phyloP scores from a whole-genome alignment of 768 basidiomycete genomes.

The Rhizopogon salebrosus region DNA sequence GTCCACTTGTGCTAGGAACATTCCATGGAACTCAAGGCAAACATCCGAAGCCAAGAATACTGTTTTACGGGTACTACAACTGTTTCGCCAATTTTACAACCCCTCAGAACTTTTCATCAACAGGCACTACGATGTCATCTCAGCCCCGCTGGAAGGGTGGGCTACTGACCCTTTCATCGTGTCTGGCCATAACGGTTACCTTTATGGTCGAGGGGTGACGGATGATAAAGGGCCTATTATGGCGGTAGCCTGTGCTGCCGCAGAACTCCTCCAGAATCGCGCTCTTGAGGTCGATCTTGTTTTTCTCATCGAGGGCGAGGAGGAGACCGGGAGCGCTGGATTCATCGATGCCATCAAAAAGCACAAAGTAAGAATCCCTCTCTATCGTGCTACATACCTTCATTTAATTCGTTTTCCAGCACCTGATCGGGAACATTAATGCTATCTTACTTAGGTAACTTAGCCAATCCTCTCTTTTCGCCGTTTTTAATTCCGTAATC shows the following conservation, averaged over 20 bases:
- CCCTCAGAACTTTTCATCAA: not conserved
- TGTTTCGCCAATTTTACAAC: not conserved
- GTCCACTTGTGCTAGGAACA: conserved; percentile 86
- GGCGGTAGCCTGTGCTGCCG: conserved; percentile 85
- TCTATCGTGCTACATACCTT: not conserved
- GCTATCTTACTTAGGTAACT: conserved; percentile 80
- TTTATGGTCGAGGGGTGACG: conserved; percentile 87
- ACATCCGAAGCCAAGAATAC: conserved; percentile 59
- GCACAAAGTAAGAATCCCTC: conserved; percentile 53
- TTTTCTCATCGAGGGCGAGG: conserved; percentile 93
- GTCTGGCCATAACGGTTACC: conserved; percentile 79
- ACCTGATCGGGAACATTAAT: conserved; percentile 80
- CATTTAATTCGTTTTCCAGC: conserved; percentile 34
- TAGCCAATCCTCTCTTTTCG: not conserved
- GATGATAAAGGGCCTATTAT: conserved; percentile 97
- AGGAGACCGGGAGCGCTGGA: conserved; percentile 89
- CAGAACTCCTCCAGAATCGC: conserved; percentile 66
- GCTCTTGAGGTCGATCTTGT: conserved; percentile 83
- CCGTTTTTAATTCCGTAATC: not conserved
- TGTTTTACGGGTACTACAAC: conserved; percentile 77
- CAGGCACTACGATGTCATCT: conserved; percentile 96
- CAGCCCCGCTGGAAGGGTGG: conserved; percentile 74
- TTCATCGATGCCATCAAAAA: conserved; percentile 72
- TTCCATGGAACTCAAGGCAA: conserved; percentile 69
- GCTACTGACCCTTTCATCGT: conserved; percentile 78